phyloP scores from a whole-genome alignment of 176 grass and related monocot genomes.

The Avena sativa region DNA sequence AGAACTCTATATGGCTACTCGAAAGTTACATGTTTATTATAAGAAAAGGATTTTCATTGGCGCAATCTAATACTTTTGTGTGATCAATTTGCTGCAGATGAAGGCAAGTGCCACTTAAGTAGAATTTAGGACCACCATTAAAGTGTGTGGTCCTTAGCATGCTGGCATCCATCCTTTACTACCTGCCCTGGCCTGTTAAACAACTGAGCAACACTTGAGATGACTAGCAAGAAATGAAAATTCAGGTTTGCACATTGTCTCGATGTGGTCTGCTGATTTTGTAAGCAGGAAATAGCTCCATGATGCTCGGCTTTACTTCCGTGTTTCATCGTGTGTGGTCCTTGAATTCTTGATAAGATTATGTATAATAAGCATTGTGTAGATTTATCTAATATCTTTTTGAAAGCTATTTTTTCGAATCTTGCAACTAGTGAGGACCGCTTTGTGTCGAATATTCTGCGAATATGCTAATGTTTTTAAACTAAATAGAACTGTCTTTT shows the following conservation, averaged over 20 bases:
- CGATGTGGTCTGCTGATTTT: slow-evolving; percentile 26
- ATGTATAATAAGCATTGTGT: slow-evolving; percentile 29
- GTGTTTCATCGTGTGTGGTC: slow-evolving; percentile 30
- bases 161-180: slow-evolving; percentile 19
- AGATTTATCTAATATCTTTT: slow-evolving; percentile 36
- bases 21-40: slow-evolving; percentile 20
- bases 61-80: slow-evolving; percentile 39
- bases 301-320: slow-evolving; percentile 48
- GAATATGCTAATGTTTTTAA: slow-evolving; percentile 33
- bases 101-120: slow-evolving; percentile 35
- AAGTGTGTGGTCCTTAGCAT: slow-evolving; percentile 47
- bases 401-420: slow-evolving; percentile 34
- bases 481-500: slow-evolving; percentile 23
- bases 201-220: slow-evolving; percentile 44
- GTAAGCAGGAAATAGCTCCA: slow-evolving; percentile 48
- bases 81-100: slow-evolving; percentile 38
- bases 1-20: slow-evolving; percentile 25
- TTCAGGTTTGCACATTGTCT: slow-evolving; percentile 51
- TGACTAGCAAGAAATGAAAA: slow-evolving; percentile 41
- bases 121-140: slow-evolving; percentile 47
- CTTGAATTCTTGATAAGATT: slow-evolving; percentile 40
- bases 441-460: slow-evolving; percentile 10
- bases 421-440: background rate
- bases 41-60: slow-evolving; percentile 13
- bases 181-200: slow-evolving; percentile 30